Evolutionary conservation across 805 yeast species (phyloP), one percentile per base, ranked within the genome.

Genomic region (Lipomyces spencermartinsiae): DNA sequence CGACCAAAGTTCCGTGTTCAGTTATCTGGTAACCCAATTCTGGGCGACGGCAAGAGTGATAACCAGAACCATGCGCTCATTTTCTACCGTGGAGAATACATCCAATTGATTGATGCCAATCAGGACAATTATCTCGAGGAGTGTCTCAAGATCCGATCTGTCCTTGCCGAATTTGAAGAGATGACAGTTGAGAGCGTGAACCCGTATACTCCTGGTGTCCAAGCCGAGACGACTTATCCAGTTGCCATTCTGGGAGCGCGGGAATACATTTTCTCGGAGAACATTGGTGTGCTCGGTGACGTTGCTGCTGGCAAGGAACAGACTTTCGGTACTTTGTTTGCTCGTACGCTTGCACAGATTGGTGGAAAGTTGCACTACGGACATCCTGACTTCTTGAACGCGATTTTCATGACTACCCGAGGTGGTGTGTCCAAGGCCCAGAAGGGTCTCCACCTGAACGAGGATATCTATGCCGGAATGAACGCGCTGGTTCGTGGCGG

Each of bases 271-370:
- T 94, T 94, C 80, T 90, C 97, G 1, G 98, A 93, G 79, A 91
- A 91, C 76, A 87, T 92, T 68, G 98, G 98, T 67, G 89, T 93
- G 12, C 82, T 93, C 55, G 98, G 98, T 59, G 98, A 93, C 79
- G 91, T 93, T 73, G 98, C 98, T 29, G 98, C 98, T 25, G 97
- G 97, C 8, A 93, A 93, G 78, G 98, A 93, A 77, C 97, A 94
- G 79, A 93, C 98, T 0, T 93, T 93, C 82, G 98, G 98, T 33
- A 93, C 98, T 0, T 81, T 94, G 74, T 93, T 94, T 82, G 97
- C 98, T 0, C 84, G 98, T 76, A 93, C 97, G 0, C 81, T 93
- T 73, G 95, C 97, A 0, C 94, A 92, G 75, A 92, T 94, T 73
- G 98, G 98, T 10, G 97, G 97, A 0, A 94, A 94, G 79, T 80